Percentiles rank a stretch among this genome's conserved stretches.
Conservation (phyloP, 768 basidiomycete species). For the Pluteus cervinus region DNA sequence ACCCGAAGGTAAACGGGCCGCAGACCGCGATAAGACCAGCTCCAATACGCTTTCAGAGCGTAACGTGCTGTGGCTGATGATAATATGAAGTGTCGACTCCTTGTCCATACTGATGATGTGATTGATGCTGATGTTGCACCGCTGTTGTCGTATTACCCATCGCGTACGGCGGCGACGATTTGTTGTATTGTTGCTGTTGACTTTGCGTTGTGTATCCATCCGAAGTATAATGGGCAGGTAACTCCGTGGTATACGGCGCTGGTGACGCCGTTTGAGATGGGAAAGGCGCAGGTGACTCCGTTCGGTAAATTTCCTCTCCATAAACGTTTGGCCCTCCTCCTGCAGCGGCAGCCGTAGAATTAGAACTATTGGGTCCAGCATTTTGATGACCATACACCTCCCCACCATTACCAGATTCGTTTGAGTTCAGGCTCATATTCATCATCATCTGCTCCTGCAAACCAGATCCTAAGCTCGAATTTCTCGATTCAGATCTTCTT, state of each 20-base stretch:
- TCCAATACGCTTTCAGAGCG: constrained; percentile 13
- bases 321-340: constrained; percentile 16
- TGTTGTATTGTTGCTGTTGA: constrained; percentile 9
- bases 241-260: constrained; percentile 28
- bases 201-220: constrained; percentile 7
- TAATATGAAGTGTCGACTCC: constrained; percentile 12
- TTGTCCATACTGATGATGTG: constrained; percentile 12
- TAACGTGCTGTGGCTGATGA: constrained; percentile 19
- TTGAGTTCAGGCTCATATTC: constrained; percentile 25
- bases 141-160: constrained; percentile 13
- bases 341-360: too few species aligned
- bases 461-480: constrained; percentile 29
- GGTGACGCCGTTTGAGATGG: constrained; percentile 35
- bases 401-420: constrained; percentile 9
- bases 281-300: constrained; percentile 27
- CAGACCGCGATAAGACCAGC: background rate
- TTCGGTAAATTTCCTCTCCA: constrained; percentile 30
- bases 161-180: constrained; percentile 4
- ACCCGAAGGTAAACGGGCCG: too few species aligned
- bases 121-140: constrained; percentile 11
- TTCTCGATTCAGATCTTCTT: constrained; percentile 33
- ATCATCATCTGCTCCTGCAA: constrained; percentile 43
- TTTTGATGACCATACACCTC: constrained; percentile 9
- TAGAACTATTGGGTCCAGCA: too few species aligned
- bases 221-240: constrained; percentile 22